Evolutionary conservation across 164 flowering plant species (phyloP), one percentile per base, ranked within the genome.

Genomic region (Vitis rotundifolia): DNA sequence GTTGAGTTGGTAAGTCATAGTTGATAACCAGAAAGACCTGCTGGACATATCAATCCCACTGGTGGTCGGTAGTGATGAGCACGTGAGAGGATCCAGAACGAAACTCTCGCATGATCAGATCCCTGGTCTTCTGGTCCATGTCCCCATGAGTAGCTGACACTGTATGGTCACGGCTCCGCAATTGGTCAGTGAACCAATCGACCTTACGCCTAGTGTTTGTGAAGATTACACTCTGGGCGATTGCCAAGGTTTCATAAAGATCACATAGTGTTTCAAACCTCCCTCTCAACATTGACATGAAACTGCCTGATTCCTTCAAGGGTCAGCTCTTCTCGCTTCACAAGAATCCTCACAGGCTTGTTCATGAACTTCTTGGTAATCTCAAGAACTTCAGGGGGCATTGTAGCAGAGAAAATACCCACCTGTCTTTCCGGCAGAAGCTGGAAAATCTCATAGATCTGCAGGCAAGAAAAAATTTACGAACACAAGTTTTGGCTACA

Each of bases 1-100:
- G 85, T 44, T 82, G 83, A 4, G 84, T 84, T 3, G 88, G 88
- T 7, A 84, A 68, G 64, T 84, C 85, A 73, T 74, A 82, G 59
- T 82, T 84, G 51, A 84, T 81, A 5, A 84, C 87, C 19, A 81
- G 82, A 8, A 84, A 83, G 18, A 83, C 87, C 62, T 84, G 85
- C 72, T 82, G 87, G 54, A 84, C 87, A 80, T 82, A 80, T 82
- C 87, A 37, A 84, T 82, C 65, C 88, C 88, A 68, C 88, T 78
- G n/a, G 88, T 86, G 84, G 68, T 84, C 87, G 3, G 87, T 84
- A 11, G 86, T 80, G 61, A 84, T 82, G 26, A 84, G 81, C 19
- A 84, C 86, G 62, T 82, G 86, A 16, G 84, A 82, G 0, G 88
- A 82, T 2, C 86, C 86, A 47, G 88, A 84, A 13, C 84, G 59